phyloP scores from a whole-genome alignment of 306 rosid genomes.

The Boehmeria nivea region DNA sequence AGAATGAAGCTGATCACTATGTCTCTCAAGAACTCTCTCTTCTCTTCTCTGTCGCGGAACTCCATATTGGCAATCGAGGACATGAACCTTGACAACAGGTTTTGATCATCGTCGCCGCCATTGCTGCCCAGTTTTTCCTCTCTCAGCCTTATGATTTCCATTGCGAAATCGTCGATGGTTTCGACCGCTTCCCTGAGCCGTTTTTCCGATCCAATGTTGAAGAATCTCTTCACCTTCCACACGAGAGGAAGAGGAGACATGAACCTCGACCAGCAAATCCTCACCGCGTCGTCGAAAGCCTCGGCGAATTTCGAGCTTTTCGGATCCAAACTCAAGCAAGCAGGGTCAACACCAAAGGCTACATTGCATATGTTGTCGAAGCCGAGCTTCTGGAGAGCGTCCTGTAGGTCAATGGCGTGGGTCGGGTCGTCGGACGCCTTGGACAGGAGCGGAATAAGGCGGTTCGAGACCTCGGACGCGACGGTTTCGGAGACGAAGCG shows the following conservation, averaged over 20 bases:
- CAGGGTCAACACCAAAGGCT: conserved; percentile 48
- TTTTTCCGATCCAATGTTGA: conserved; percentile 49
- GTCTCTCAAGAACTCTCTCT: conserved; percentile 19
- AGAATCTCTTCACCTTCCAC: conserved; percentile 26
- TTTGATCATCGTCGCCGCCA: background rate
- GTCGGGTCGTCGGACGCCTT: background rate
- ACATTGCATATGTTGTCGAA: conserved; percentile 64
- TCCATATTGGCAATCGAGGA: background rate
- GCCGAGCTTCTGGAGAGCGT: conserved; percentile 45
- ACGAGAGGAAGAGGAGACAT: conserved; percentile 2
- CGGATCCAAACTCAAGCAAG: conserved; percentile 33
- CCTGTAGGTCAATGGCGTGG: conserved; percentile 46
- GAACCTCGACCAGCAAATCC: conserved; percentile 37
- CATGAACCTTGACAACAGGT: conserved; percentile 21
- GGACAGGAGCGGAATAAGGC: conserved; percentile 14
- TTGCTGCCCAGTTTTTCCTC: background rate
- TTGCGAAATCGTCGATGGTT: conserved; percentile 50
- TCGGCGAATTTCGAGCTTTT: too few relatives aligned
- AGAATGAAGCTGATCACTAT: conserved; percentile 24
- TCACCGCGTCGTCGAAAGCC: conserved; percentile 53
- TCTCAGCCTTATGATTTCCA: conserved; percentile 41
- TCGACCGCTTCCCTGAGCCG: conserved; percentile 36
- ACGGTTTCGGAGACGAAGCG: conserved; percentile 21
- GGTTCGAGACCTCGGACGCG: conserved; percentile 22
- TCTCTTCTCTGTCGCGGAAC: conserved; percentile 4